A percentile compares a stretch with the other conserved stretches of the same genome.
phyloP scores from a whole-genome alignment of 23 red algal species.

The Gracilaria gracilis region DNA sequence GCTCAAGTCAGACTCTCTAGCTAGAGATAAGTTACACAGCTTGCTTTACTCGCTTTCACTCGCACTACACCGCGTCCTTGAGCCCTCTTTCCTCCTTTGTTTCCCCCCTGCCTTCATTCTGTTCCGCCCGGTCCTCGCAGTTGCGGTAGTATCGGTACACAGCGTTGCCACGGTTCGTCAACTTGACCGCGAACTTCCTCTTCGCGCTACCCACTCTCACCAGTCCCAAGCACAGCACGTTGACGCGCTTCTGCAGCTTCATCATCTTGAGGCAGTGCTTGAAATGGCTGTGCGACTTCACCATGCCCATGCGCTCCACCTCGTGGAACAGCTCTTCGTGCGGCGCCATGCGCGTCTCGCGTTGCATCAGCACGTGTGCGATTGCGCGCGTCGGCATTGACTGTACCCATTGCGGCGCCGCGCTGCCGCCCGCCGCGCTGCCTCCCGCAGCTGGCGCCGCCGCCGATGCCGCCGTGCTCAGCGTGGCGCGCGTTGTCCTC shows the following conservation, averaged over 20 bases:
- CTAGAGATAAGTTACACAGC: too few species aligned
- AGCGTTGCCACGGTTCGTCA: conserved; percentile 15
- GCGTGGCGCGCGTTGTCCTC: background rate
- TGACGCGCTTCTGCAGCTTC: conserved; percentile 46
- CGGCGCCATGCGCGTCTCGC: conserved; percentile 2
- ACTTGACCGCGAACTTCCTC: conserved; percentile 42
- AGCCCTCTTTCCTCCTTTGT: background rate
- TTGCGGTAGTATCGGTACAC: conserved; percentile 42
- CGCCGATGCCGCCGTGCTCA: background rate
- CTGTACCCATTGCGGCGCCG: conserved; percentile 5
- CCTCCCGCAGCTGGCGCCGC: background rate
- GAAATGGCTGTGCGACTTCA: conserved; percentile 47
- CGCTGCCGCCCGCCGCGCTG: background rate
- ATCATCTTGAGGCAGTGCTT: conserved; percentile 69
- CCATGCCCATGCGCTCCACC: conserved; percentile 13
- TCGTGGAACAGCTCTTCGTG: conserved; percentile 46
- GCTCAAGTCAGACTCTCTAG: too few species aligned
- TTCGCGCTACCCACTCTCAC: conserved; percentile 29
- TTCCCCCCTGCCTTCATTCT: too few species aligned
- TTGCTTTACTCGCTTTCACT: background rate
- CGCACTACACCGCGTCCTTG: conserved; percentile 19
- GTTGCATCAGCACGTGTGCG: conserved; percentile 36
- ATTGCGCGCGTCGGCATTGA: conserved; percentile 62
- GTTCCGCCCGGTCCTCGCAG: background rate
- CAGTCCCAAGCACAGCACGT: conserved; percentile 30